These are phyloP conservation scores for Saccharomycopsis lassenensis DNA, from an alignment of 805 yeast species.

Conservation along the genomic window DNA sequence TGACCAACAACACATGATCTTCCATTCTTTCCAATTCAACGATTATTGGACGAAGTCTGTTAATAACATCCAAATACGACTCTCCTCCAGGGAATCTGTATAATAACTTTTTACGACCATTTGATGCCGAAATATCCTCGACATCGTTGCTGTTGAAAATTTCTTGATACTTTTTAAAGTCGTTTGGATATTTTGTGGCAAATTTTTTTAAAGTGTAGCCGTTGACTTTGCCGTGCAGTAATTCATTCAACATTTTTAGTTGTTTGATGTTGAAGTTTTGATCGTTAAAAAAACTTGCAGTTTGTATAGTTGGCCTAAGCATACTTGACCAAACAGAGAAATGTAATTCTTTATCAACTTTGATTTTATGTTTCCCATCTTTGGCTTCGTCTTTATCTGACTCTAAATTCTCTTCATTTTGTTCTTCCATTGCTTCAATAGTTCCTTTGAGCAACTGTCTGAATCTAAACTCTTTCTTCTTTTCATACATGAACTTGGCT, in stretches of 20 bases:
- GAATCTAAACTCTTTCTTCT: constrained; percentile 57
- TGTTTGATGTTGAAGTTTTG: constrained; percentile 68
- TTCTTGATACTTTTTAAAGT: constrained; percentile 39
- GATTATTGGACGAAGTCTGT: constrained; percentile 78
- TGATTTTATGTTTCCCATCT: constrained; percentile 10
- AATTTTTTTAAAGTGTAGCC: constrained; percentile 88
- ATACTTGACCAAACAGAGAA: constrained; percentile 92
- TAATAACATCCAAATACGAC: constrained; percentile 87
- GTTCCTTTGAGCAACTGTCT: constrained; percentile 45
- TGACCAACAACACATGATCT: constrained; percentile 70
- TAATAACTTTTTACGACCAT: constrained; percentile 61
- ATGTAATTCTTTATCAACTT: constrained; percentile 52
- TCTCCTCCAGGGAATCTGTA: constrained; percentile 97
- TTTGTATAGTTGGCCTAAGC: constrained; percentile 67
- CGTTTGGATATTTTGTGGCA: constrained; percentile 57
- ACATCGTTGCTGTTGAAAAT: constrained; percentile 23
- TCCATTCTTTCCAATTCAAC: constrained; percentile 88
- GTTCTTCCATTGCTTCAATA: no score
- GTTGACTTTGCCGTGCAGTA: constrained; percentile 87
- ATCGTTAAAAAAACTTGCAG: constrained; percentile 68
- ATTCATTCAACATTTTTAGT: constrained; percentile 86
- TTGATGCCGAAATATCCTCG: constrained; percentile 3
- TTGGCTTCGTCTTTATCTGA: constrained; percentile 23
- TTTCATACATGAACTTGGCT: constrained; percentile 59
- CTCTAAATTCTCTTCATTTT: constrained; percentile 23